Evolutionary conservation across 768 basidiomycete genomes (phyloP), one percentile per base, ranked within the genome.

Genomic region (Rickenella mellea): DNA sequence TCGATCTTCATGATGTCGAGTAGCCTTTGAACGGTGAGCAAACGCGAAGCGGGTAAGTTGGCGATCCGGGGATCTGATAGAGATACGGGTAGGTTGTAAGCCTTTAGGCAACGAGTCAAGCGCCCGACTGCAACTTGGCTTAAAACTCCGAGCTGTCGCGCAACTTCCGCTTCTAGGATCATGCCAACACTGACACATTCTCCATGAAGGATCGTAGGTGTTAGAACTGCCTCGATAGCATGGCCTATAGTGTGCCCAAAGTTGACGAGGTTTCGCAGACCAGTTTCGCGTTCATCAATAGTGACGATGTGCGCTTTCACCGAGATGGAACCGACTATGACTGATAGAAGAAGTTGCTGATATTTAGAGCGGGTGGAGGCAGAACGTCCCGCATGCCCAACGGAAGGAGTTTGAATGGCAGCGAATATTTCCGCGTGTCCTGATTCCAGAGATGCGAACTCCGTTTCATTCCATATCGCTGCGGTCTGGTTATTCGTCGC

Each of bases 181-280:
- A 97, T 98, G 3, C 96, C 96, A 21, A 98, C 74, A 43, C 83
- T 79, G 54, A 99, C 81, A 52, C 94, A 97, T 62, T 99, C 96
- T 31, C 96, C 96, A 52, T 99, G 96, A 9, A 99, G 77, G 48
- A 97, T 84, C 12, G 81, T 74, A 15, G 94, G 94, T 0, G 94
- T 94, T 43, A 98, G 67, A 28, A 98, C 78, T 6, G 92, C 96
- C 64, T 99, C 96, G 54, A 98, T 93, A 12, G 94, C 96, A 65
- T 99, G 96, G 0, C 96, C 96, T 54, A 99, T 93, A 31, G 86
- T 91, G 62, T 99, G 96, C 1, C 96, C 96, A 56, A 98, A 98
- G 64, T 99, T 99, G 69, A 99, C 94, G 41, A 99, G 80, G 67
- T 97, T 97, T 49, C 96, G 87, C 30, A 99, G 73, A 17, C 96